Evolutionary conservation across 2,329 filamentous ascomycete genomes (phyloP).

Genomic region (Fusarium sp.): DNA sequence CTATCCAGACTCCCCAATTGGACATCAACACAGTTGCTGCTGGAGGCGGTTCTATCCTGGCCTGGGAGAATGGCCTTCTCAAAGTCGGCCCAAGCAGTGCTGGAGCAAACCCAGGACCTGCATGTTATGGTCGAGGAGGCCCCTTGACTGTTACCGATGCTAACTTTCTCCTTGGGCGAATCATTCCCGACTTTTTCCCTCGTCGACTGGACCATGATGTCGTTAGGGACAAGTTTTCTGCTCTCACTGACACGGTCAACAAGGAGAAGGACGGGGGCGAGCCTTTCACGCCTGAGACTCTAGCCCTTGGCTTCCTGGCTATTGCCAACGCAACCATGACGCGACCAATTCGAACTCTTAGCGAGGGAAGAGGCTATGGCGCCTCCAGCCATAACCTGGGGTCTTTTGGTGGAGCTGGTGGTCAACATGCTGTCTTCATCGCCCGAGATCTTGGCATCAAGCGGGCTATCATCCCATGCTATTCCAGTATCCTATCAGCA

Average conservation of each 20-base stretch:
- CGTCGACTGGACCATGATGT: conserved; percentile 55
- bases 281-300: conserved; percentile 35
- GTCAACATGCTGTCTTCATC: conserved; percentile 58
- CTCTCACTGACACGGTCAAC: conserved; percentile 50
- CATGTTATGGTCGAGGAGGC: conserved; percentile 76
- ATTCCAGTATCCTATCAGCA: conserved; percentile 59
- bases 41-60: conserved; percentile 64
- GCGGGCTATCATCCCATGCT: conserved; percentile 57
- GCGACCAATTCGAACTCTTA: conserved; percentile 66
- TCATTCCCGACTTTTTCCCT: conserved; percentile 71
- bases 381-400: conserved; percentile 43
- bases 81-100: conserved; percentile 79
- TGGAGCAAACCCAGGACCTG: conserved; percentile 76
- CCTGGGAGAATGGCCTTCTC: conserved; percentile 76
- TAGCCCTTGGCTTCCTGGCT: conserved; percentile 76
- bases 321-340: conserved; percentile 82
- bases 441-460: conserved; percentile 57
- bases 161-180: conserved; percentile 73
- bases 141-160: conserved; percentile 79
- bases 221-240: conserved; percentile 54
- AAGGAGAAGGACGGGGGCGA: conserved; percentile 37
- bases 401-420: conserved; percentile 52
- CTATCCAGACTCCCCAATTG: conserved; percentile 76
- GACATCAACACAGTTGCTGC: conserved; percentile 78
- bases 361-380: conserved; percentile 46